phyloP scores from a whole-genome alignment of 768 basidiomycete species.

The Lactarius sp. region DNA sequence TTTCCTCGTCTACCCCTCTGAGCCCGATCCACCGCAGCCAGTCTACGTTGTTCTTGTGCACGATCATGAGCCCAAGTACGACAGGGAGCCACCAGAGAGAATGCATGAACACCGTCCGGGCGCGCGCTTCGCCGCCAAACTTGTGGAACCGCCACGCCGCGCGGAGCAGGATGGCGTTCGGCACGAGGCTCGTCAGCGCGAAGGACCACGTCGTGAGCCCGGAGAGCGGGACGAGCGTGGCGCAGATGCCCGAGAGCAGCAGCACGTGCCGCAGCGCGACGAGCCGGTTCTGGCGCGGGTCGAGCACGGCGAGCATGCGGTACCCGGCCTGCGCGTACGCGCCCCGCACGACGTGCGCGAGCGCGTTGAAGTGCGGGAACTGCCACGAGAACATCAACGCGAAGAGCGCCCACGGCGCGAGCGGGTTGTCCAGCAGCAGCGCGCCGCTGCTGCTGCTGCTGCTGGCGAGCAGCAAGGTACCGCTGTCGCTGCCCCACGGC shows the following conservation, averaged over 20 bases:
- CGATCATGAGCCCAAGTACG: slow-evolving; percentile 88
- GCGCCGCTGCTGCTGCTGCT: slow-evolving; percentile 12
- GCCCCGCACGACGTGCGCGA: slow-evolving; percentile 81
- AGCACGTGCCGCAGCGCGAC: slow-evolving; percentile 82
- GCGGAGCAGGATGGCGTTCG: slow-evolving; percentile 64
- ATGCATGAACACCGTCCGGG: slow-evolving; percentile 70
- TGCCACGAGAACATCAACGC: slow-evolving; percentile 93
- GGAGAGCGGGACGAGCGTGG: slow-evolving; percentile 76
- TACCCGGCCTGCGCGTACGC: slow-evolving; percentile 94
- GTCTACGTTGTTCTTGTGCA: slow-evolving; percentile 82
- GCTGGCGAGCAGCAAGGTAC: too few species aligned
- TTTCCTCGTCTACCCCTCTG: slow-evolving; percentile 9
- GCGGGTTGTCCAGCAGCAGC: slow-evolving; percentile 62
- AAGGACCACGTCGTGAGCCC: slow-evolving; percentile 93
- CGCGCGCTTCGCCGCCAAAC: slow-evolving; percentile 67
- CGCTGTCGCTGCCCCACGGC: slow-evolving; percentile 37
- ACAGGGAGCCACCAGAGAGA: slow-evolving; percentile 90
- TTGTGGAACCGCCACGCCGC: slow-evolving; percentile 76
- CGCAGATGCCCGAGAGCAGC: slow-evolving; percentile 72
- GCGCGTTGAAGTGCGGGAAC: slow-evolving; percentile 94
- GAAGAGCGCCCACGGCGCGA: slow-evolving; percentile 76
- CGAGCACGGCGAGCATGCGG: slow-evolving; percentile 81
- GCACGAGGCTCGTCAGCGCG: slow-evolving; percentile 66
- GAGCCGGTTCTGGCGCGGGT: slow-evolving; percentile 72
- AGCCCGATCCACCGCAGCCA: slow-evolving; percentile 64